Conservation (phyloP, 73 alveolate genomes). For the Blepharisma stoltei region DNA sequence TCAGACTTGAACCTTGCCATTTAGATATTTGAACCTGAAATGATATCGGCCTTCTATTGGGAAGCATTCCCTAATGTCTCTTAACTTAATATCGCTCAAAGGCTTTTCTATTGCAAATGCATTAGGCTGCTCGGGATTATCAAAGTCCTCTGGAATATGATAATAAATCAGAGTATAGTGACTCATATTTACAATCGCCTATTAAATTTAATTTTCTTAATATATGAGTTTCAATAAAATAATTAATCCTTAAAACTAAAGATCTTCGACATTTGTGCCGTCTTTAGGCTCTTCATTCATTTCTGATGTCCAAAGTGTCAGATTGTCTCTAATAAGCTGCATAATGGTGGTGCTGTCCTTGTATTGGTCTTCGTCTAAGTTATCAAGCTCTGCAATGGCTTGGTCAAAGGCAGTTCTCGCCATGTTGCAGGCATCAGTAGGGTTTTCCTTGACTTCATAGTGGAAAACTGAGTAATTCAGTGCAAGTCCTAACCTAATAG, state of each 20-base stretch:
- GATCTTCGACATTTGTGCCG: not conserved
- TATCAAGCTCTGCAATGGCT: conserved; percentile 17
- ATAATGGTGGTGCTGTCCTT: conserved; percentile 27
- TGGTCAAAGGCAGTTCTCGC: conserved; percentile 54
- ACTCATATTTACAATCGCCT: not conserved
- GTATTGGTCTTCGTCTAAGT: conserved; percentile 20
- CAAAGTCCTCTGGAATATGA: conserved; percentile 48
- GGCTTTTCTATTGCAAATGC: conserved; percentile 32
- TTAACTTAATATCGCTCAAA: conserved; percentile 23
- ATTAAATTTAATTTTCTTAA: no score
- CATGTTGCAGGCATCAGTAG: conserved; percentile 70
- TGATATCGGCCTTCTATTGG: conserved; percentile 45
- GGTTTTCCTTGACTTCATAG: conserved; percentile 79
- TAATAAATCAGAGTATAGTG: conserved; percentile 30
- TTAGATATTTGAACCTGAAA: conserved; percentile 38
- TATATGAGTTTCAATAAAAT: no score
- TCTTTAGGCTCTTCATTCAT: conserved; percentile 4
- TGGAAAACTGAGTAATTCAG: conserved; percentile 78
- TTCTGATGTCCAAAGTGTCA: conserved; percentile 28
- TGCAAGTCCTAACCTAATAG: conserved; percentile 65
- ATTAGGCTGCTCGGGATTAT: conserved; percentile 33
- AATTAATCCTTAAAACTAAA: not conserved
- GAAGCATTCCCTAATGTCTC: conserved; percentile 35
- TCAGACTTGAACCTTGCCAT: conserved; percentile 30
- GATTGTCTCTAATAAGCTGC: conserved; percentile 17